Evolutionary conservation across 768 basidiomycete genomes (phyloP), one percentile per base, ranked within the genome.

Genomic region (Saitozyma sp.): DNA sequence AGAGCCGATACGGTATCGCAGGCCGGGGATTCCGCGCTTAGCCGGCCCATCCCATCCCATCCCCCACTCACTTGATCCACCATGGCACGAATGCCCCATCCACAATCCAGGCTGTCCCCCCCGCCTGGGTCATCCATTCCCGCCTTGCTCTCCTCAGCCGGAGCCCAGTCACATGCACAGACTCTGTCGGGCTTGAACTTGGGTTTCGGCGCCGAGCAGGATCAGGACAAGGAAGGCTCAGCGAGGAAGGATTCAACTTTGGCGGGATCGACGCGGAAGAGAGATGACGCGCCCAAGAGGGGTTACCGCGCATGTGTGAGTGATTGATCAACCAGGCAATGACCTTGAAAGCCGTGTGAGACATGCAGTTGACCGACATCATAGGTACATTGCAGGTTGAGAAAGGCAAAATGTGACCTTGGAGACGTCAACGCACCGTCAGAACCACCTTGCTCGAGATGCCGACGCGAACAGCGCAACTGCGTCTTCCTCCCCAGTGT

Each of bases 381-480:
- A 17, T 17, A 69, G 68, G 68, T 70, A 13, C 74, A 73, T 50
- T 76, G 74, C 51, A 64, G 74, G 4, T 29, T 69, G 17, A 54
- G 74, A 10, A 78, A 78, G 52, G 75, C 74, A 3, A 61, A 65
- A 65, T 76, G 76, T 56, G 77, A 78, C 64, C 61, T 78, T 8
- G 75, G 77, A 13, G 77, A 78, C 62, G 73, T 73, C 19, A 73
- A 78, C 48, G 64, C 71, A 0, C 77, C 77, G n/a, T 66, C 63
- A 2, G 65, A 69, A 43, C 75, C 77, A 11, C 75, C 77, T 16
- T 78, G 77, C 54, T 58, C 69, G 9, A 50, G 75, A 51, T 78
- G 77, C 52, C 56, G 72, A 48, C 62, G 77, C 40, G 75, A 76
- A 57, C 67, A 74, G 65, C 59, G 69, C 51, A 64, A 74, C 20